A percentile compares a stretch with the other conserved stretches of the same genome.
Conservation (phyloP, 768 basidiomycete genomes). For the Pulveroboletus sp. region DNA sequence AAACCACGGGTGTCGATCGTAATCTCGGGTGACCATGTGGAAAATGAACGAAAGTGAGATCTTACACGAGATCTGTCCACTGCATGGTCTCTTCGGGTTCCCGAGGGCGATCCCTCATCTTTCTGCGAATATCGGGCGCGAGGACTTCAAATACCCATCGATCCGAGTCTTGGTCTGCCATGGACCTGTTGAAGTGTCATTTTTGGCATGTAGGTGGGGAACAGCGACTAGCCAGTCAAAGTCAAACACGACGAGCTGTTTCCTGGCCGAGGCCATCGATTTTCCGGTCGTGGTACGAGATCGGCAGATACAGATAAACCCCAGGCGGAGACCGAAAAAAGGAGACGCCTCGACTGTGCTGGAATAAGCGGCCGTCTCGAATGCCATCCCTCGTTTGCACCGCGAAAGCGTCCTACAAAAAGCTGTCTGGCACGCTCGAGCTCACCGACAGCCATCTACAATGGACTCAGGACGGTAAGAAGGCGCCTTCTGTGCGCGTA, state of each 20-base stretch:
- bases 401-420: constrained; percentile 84
- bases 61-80: constrained; percentile 96
- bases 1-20: no score
- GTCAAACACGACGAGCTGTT: constrained; percentile 88
- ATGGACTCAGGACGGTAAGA: constrained; percentile 78
- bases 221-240: constrained; percentile 79
- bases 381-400: constrained; percentile 70
- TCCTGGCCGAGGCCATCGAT: constrained; percentile 28
- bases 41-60: background rate
- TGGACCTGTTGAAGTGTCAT: constrained; percentile 52
- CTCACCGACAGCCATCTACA: constrained; percentile 70
- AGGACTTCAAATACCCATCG: constrained; percentile 90
- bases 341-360: no score
- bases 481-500: constrained; percentile 61
- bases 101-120: constrained; percentile 52
- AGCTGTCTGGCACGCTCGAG: constrained; percentile 69
- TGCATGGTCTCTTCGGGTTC: constrained; percentile 58
- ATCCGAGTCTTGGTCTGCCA: constrained; percentile 96
- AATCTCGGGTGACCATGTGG: background rate
- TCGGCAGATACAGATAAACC: no score
- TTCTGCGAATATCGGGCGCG: constrained; percentile 77
- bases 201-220: background rate
- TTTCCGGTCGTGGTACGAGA: background rate
- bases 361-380: background rate
- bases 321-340: background rate